Evolutionary conservation across 2,329 filamentous ascomycete species (phyloP), one percentile per base, ranked within the genome.

Genomic region (Cladosporium sp.): DNA sequence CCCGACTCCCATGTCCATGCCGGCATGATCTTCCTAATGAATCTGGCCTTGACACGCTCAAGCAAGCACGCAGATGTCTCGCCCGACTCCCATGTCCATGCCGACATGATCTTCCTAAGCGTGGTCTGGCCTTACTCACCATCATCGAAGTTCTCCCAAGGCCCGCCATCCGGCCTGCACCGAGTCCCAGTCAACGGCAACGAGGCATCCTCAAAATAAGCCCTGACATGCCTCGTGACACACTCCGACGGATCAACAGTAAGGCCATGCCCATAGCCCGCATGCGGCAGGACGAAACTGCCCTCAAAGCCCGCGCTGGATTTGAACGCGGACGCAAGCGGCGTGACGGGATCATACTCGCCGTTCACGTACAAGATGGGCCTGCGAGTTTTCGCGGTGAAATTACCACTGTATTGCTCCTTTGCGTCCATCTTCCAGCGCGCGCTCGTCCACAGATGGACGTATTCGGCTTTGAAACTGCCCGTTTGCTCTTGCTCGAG

Each of bases 301-400:
- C 71, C 72, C 0, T 71, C 66, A 54, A 78, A 79, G 1, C 56
- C 55, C 13, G 56, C 22, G 1, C 68, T 64, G 68, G 73, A 72
- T 71, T 65, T 64, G 18, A 74, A 65, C 1, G 73, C 77, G 37
- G 73, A 72, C 39, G 60, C 57, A 4, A 83, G 63, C 3, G 80
- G 80, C 0, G 80, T 84, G 1, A 84, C 78, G 0, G 82, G 82
- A 51, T 84, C 81, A 12, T 77, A 70, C 0, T 74, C 77, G 58
- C 79, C 83, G 30, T 75, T 76, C 11, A 83, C 66, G 59, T 82
- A 79, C 6, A 84, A 69, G 27, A 84, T 68, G 0, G 81, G 81
- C 55, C 78, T 72, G 6, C 71, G 68, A 5, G 75, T 80, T 20
- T 72, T 67, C 53, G 57, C 65, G n/a, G 32, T 54, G 50, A 62